These are phyloP conservation scores for Phytophthora sojae DNA, from an alignment of 352 stramenopile genomes.

Conservation along the genomic window DNA sequence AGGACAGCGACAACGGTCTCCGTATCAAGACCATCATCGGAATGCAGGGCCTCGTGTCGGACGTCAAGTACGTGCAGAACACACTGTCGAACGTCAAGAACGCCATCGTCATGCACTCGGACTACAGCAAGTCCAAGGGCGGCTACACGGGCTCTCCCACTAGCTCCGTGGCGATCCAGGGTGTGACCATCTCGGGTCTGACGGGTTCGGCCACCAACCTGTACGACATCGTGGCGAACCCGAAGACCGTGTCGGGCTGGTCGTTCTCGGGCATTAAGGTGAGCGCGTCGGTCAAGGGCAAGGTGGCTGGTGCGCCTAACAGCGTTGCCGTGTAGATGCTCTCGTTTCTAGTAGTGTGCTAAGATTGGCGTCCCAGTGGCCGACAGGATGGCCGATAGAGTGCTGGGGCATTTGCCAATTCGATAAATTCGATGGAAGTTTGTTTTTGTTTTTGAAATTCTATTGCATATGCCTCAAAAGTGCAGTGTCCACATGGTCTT, in stretches of 20 bases:
- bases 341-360: no score
- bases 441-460: no score
- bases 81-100: no score
- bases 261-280: slow-evolving; percentile 21
- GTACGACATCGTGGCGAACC: slow-evolving; percentile 44
- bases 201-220: slow-evolving; percentile 39
- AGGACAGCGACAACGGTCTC: no score
- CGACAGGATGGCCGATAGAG: not conserved
- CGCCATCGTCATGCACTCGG: no score
- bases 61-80: no score
- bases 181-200: slow-evolving; percentile 34
- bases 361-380: not conserved
- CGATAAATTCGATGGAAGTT: no score
- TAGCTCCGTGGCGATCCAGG: slow-evolving; percentile 35
- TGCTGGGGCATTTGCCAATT: no score
- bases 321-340: slow-evolving; percentile 16
- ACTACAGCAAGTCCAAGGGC: slow-evolving; percentile 46
- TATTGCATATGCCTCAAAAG: no score
- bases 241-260: slow-evolving; percentile 30
- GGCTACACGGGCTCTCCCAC: slow-evolving; percentile 33
- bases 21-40: no score
- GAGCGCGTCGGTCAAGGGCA: slow-evolving; percentile 18
- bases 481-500: no score
- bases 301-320: slow-evolving; percentile 22
- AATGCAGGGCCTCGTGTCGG: no score